phyloP scores from a whole-genome alignment of 805 yeast species.

The Yamadazyma scolyti region DNA sequence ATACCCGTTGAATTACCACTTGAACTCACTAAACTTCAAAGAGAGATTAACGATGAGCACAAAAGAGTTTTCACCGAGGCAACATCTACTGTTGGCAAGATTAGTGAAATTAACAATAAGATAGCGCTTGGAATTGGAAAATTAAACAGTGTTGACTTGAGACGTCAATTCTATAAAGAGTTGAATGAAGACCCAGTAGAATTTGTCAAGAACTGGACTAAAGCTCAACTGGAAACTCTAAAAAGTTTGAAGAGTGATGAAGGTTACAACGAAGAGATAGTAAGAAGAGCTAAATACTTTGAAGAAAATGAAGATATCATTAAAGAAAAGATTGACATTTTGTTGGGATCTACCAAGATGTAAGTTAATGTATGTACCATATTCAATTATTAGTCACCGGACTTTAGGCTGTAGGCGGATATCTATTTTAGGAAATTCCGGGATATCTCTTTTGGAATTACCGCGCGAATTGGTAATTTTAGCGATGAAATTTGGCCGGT shows the following conservation, averaged over 20 bases:
- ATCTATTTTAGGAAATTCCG: too few relatives aligned
- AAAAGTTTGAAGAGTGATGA: constrained; percentile 87
- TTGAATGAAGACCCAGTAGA: constrained; percentile 74
- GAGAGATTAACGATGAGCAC: constrained; percentile 32
- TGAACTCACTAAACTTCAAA: constrained; percentile 32
- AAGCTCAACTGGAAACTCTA: constrained; percentile 78
- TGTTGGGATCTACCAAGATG: constrained; percentile 56
- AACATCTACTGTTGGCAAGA: constrained; percentile 40
- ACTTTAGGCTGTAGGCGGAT: too few relatives aligned
- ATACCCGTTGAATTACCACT: constrained; percentile 46
- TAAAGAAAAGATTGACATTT: constrained; percentile 72
- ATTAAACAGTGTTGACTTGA: constrained; percentile 54
- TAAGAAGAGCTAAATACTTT: constrained; percentile 77
- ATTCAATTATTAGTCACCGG: neutral
- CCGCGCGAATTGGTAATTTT: too few relatives aligned
- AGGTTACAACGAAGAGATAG: constrained; percentile 83
- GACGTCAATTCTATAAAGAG: constrained; percentile 74
- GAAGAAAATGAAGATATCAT: constrained; percentile 65
- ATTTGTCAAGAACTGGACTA: constrained; percentile 69
- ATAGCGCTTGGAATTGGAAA: constrained; percentile 48
- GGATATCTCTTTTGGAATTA: too few relatives aligned
- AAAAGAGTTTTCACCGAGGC: constrained; percentile 40
- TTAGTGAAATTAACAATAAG: constrained; percentile 40
- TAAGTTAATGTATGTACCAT: neutral
- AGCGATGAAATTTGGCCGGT: too few relatives aligned